phyloP scores from a whole-genome alignment of 2,329 filamentous ascomycete genomes.

The Talaromyces sp. region DNA sequence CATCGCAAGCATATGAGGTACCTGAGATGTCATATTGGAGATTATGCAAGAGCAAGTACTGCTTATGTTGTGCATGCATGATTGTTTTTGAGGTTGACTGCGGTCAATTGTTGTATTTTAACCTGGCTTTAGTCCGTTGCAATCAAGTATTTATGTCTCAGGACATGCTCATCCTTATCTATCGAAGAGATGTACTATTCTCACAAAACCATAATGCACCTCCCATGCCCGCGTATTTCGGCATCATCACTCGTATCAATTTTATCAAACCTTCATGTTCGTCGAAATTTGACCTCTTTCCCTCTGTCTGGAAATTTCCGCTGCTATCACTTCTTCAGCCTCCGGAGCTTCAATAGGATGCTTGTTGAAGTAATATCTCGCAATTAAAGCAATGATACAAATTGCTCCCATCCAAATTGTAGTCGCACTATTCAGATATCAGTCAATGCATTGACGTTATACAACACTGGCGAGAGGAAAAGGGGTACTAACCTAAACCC shows the following conservation, averaged over 20 bases:
- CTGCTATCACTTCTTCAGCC: background rate
- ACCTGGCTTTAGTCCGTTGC: background rate
- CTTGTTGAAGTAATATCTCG: background rate
- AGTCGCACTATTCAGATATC: background rate
- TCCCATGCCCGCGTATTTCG: background rate
- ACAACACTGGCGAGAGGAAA: too few species aligned
- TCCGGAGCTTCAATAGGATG: background rate
- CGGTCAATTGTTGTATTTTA: background rate
- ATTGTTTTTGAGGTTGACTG: background rate
- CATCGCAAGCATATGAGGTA: conserved; percentile 8
- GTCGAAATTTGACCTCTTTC: background rate
- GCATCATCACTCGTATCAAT: background rate
- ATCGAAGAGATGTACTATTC: background rate
- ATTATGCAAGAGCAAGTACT: background rate
- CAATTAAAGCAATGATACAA: background rate
- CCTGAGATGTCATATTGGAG: background rate
- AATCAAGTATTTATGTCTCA: background rate
- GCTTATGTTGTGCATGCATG: background rate
- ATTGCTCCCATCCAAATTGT: background rate
- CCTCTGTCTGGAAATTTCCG: background rate
- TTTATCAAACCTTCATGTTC: background rate
- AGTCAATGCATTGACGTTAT: too few species aligned
- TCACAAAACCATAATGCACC: background rate
- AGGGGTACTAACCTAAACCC: background rate
- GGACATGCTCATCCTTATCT: background rate